Evolutionary conservation across 768 basidiomycete species (phyloP).

Genomic region (Agaricus subrufescens): DNA sequence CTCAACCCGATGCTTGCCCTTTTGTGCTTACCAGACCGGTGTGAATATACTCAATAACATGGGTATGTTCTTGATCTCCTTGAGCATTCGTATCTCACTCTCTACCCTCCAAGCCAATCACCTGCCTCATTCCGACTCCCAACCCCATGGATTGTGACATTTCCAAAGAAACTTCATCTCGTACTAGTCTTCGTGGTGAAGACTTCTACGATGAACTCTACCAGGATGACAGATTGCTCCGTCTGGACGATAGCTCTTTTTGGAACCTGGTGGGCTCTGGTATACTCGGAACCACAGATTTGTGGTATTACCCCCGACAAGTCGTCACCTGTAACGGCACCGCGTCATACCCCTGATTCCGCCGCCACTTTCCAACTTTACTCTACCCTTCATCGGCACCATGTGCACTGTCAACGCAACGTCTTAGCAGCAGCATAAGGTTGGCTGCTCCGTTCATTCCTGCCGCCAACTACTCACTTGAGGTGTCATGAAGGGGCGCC

Average conservation of each 20-base stretch:
- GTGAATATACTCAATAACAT: constrained; percentile 66
- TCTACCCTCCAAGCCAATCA: constrained; percentile 51
- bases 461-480: constrained; percentile 49
- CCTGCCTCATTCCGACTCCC: constrained; percentile 55
- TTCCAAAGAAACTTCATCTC: constrained; percentile 49
- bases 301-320: constrained; percentile 71
- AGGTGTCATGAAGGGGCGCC: constrained; percentile 74
- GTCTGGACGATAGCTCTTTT: constrained; percentile 58
- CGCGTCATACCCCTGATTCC: constrained; percentile 65
- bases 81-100: neutral
- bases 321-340: constrained; percentile 62
- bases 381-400: constrained; percentile 25
- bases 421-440: constrained; percentile 15
- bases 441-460: constrained; percentile 43
- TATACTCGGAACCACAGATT: constrained; percentile 65
- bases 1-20: constrained; percentile 65
- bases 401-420: neutral
- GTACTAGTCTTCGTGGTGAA: constrained; percentile 70
- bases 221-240: constrained; percentile 57
- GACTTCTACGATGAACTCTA: constrained; percentile 78
- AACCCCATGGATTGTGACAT: constrained; percentile 68
- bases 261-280: constrained; percentile 73
- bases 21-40: constrained; percentile 85
- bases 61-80: constrained; percentile 19
- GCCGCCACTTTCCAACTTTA: constrained; percentile 22